A percentile compares a stretch with the other conserved stretches of the same genome.
These are phyloP conservation scores for Clarireedia hainanense DNA, from an alignment of 2,329 filamentous ascomycete species.

Conservation along the genomic window DNA sequence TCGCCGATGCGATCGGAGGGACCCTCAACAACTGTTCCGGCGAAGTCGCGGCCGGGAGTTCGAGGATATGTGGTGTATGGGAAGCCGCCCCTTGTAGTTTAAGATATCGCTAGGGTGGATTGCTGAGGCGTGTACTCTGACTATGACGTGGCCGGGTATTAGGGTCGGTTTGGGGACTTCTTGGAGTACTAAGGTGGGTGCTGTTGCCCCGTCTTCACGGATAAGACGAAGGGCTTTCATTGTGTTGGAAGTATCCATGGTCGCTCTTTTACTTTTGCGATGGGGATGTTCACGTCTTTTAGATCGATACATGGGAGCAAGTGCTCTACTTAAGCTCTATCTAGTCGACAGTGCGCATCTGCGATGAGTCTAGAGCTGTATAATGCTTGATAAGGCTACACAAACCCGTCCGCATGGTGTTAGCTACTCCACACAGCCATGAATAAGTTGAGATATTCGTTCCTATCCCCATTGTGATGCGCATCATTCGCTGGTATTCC, in stretches of 20 bases:
- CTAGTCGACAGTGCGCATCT: too few relatives aligned
- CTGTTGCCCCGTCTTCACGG: background rate
- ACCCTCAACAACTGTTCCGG: slow-evolving; percentile 16
- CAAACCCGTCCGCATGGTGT: too few relatives aligned
- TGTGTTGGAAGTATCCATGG: slow-evolving; percentile 3
- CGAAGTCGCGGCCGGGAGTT: slow-evolving; percentile 22
- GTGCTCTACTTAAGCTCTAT: too few relatives aligned
- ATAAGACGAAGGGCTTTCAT: slow-evolving; percentile 23
- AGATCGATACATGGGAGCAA: too few relatives aligned
- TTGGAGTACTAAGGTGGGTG: slow-evolving; percentile 12
- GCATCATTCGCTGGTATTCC: too few relatives aligned
- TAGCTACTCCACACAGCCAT: too few relatives aligned
- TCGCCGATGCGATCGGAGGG: slow-evolving; percentile 10
- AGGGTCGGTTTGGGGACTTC: slow-evolving; percentile 16
- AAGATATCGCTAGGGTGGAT: slow-evolving; percentile 24
- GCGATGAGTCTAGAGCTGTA: too few relatives aligned
- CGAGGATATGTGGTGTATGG: slow-evolving; percentile 20
- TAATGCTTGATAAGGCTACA: too few relatives aligned
- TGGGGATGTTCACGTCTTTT: background rate
- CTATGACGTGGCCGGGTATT: slow-evolving; percentile 13
- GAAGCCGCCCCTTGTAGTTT: slow-evolving; percentile 19
- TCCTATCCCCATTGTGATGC: too few relatives aligned
- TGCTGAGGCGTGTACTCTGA: slow-evolving; percentile 20
- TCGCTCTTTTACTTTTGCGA: too few relatives aligned
- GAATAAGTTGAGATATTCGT: too few relatives aligned